These are phyloP conservation scores for Aquilaria malaccensis DNA, from an alignment of 345 rosid genomes.

Conservation along the genomic window DNA sequence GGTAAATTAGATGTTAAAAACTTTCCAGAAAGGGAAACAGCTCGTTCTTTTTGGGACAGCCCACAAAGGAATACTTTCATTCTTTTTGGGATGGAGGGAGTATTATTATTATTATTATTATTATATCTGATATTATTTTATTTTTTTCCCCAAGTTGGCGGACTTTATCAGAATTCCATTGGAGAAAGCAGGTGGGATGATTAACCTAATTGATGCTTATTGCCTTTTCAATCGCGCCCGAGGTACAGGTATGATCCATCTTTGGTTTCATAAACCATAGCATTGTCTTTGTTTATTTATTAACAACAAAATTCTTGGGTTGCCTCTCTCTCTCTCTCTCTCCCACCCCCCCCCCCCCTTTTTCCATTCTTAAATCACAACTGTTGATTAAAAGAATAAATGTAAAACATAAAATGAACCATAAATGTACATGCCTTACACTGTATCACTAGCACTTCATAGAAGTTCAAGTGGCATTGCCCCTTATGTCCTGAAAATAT, in stretches of 20 bases:
- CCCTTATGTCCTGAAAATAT: too few relatives aligned
- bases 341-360: too few relatives aligned
- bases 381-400: neutral
- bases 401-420: neutral
- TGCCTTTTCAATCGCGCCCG: slow-evolving; percentile 96
- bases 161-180: slow-evolving; percentile 88
- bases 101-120: neutral
- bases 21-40: too few relatives aligned
- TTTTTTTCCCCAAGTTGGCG: slow-evolving; percentile 55
- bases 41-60: too few relatives aligned
- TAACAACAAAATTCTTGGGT: neutral
- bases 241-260: slow-evolving; percentile 64
- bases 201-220: slow-evolving; percentile 82
- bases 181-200: slow-evolving; percentile 93
- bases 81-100: neutral
- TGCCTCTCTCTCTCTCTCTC: neutral
- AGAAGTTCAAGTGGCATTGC: too few relatives aligned
- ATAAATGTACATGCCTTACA: too few relatives aligned
- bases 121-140: slow-evolving; percentile 10
- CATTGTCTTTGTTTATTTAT: neutral
- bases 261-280: neutral
- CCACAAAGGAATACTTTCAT: too few relatives aligned
- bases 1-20: too few relatives aligned
- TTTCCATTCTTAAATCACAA: too few relatives aligned
- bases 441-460: too few relatives aligned